A percentile compares a stretch with the other conserved stretches of the same genome.
Conservation (phyloP, 768 basidiomycete species). For the Amanita fuliginea region DNA sequence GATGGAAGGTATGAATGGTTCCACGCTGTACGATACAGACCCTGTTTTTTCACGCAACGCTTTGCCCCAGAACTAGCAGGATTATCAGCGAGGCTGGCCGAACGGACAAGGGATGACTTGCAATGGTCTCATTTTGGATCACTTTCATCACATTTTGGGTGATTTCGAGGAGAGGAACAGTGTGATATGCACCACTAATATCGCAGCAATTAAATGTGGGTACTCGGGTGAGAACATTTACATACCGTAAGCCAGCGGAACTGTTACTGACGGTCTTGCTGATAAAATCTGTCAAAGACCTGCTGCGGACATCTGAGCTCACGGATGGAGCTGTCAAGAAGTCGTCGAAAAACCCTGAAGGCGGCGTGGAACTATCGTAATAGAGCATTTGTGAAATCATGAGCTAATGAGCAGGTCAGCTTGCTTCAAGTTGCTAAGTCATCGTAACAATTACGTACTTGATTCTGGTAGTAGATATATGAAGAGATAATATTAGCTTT, state of each 20-base stretch:
- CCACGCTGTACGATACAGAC: conserved; percentile 25
- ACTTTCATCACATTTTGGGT: conserved; percentile 19
- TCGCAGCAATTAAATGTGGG: conserved; percentile 6
- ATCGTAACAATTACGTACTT: conserved; percentile 15
- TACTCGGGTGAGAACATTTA: neutral
- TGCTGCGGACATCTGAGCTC: conserved; percentile 20
- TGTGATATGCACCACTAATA: conserved; percentile 19
- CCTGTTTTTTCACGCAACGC: neutral
- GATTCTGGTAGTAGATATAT: conserved; percentile 24
- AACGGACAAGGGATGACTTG: conserved; percentile 7
- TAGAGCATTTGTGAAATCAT: conserved; percentile 16
- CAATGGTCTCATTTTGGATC: conserved; percentile 25
- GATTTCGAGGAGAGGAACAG: conserved; percentile 22
- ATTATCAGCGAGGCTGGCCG: neutral
- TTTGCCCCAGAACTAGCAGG: neutral
- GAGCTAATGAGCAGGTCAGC: neutral
- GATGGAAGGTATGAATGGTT: conserved; percentile 30
- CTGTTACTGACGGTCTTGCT: conserved; percentile 18
- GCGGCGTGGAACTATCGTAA: conserved; percentile 39
- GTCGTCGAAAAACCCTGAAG: conserved; percentile 33
- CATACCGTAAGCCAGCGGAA: conserved; percentile 12
- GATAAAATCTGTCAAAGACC: conserved; percentile 23
- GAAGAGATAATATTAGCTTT: conserved; percentile 40
- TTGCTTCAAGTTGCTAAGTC: neutral
- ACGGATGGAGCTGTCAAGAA: conserved; percentile 29